Percentiles rank a stretch among this genome's conserved stretches.
Evolutionary conservation across 1,284 basidiomycete genomes (phyloP).

Genomic region (Farysia itapuensis): DNA sequence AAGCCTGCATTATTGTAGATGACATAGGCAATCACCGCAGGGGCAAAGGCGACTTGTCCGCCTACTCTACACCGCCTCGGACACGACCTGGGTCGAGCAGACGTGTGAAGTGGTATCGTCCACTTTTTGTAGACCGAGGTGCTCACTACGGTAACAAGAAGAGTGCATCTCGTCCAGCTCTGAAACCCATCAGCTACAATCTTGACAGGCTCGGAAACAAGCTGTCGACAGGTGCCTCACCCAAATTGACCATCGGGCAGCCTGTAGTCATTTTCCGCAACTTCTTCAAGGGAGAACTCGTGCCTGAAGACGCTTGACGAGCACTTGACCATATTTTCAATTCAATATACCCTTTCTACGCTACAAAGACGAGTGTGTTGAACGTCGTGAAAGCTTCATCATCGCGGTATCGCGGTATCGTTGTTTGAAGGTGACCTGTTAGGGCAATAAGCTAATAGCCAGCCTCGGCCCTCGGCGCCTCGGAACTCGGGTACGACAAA

Average conservation of each 20-base stretch:
- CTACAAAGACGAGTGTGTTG: too few relatives aligned
- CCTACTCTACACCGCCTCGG: slow-evolving; percentile 21
- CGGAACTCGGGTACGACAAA: too few relatives aligned
- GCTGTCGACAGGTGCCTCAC: slow-evolving; percentile 19
- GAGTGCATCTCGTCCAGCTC: slow-evolving; percentile 10
- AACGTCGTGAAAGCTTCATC: too few relatives aligned
- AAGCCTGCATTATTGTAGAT: slow-evolving; percentile 29
- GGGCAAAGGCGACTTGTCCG: slow-evolving; percentile 22
- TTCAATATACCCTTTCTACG: too few relatives aligned
- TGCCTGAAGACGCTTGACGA: slow-evolving; percentile 24
- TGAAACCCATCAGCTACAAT: slow-evolving; percentile 25
- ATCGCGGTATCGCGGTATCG: too few relatives aligned
- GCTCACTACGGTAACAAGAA: slow-evolving; percentile 12
- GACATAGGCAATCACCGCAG: slow-evolving; percentile 22
- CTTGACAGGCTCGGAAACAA: slow-evolving; percentile 32
- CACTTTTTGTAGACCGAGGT: slow-evolving; percentile 27
- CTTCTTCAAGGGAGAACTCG: slow-evolving; percentile 32
- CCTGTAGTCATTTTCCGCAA: slow-evolving; percentile 31
- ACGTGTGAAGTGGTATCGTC: slow-evolving; percentile 30
- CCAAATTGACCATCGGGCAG: slow-evolving; percentile 27
- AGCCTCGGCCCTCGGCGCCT: too few relatives aligned
- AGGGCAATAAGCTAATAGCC: too few relatives aligned
- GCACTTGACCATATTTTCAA: too few relatives aligned
- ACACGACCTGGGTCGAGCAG: slow-evolving; percentile 1
- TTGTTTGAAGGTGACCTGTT: too few relatives aligned